These are phyloP conservation scores for Paramecium caudatum DNA, from an alignment of 73 alveolate genomes.

Conservation along the genomic window DNA sequence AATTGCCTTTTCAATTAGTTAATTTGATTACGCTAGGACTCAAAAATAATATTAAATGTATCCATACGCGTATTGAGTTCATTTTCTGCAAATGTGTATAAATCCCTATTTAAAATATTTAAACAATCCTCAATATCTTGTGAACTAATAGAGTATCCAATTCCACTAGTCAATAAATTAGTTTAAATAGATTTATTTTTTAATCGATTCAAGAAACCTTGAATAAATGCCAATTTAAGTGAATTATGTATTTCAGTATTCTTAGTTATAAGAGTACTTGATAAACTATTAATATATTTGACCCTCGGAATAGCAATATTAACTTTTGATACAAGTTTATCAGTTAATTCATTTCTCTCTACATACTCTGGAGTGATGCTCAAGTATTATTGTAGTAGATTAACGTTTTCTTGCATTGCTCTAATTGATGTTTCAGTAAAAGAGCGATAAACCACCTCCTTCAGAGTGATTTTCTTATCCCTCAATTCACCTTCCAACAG, in stretches of 20 bases:
- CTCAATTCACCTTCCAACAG: background rate
- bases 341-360: background rate
- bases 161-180: slow-evolving; percentile 30
- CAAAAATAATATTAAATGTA: slow-evolving; percentile 5
- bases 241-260: slow-evolving; percentile 1
- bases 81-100: slow-evolving; percentile 22
- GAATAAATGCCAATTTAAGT: slow-evolving; percentile 18
- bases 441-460: background rate
- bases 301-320: slow-evolving; percentile 55
- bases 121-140: slow-evolving; percentile 49
- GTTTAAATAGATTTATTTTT: slow-evolving; percentile 7
- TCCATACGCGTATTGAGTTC: slow-evolving; percentile 24
- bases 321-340: slow-evolving; percentile 30
- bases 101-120: slow-evolving; percentile 51
- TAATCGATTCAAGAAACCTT: slow-evolving; percentile 41
- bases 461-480: background rate
- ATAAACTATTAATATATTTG: slow-evolving; percentile 5
- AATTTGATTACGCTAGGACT: background rate
- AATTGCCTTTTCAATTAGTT: background rate
- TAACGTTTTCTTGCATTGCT: background rate
- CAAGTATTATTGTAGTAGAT: background rate
- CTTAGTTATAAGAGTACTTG: background rate
- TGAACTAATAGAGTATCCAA: slow-evolving; percentile 19
- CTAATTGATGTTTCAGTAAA: background rate
- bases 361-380: background rate